phyloP scores from a whole-genome alignment of 495 filamentous ascomycete species.

The Daldinia decipiens region DNA sequence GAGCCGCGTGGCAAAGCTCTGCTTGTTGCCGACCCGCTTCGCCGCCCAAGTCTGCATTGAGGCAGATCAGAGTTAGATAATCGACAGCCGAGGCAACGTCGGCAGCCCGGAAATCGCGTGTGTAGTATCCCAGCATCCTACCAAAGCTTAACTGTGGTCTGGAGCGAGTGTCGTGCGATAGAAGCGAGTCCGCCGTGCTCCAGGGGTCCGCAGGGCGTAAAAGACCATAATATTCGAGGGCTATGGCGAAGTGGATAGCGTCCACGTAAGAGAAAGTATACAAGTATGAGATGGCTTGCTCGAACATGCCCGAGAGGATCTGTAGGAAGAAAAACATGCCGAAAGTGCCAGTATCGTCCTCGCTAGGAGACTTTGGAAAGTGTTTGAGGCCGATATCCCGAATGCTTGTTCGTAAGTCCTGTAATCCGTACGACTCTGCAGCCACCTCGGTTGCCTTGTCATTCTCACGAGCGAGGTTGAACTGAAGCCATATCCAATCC shows the following conservation, averaged over 20 bases:
- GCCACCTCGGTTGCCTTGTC: slow-evolving; percentile 84
- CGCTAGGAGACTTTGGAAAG: slow-evolving; percentile 74
- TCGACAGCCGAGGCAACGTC: slow-evolving; percentile 88
- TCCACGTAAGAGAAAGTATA: slow-evolving; percentile 89
- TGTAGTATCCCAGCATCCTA: slow-evolving; percentile 92
- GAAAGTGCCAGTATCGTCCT: slow-evolving; percentile 77
- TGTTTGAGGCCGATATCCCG: slow-evolving; percentile 88
- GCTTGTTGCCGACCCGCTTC: slow-evolving; percentile 79
- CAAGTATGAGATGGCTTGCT: slow-evolving; percentile 90
- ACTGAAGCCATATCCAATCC: slow-evolving; percentile 98
- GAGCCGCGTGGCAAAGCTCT: slow-evolving; percentile 86
- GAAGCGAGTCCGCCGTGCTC: slow-evolving; percentile 73
- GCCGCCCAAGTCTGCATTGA: slow-evolving; percentile 85
- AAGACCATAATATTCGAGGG: slow-evolving; percentile 89
- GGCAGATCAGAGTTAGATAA: slow-evolving; percentile 90
- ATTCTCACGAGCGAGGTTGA: slow-evolving; percentile 88
- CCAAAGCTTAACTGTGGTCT: slow-evolving; percentile 94
- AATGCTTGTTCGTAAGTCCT: slow-evolving; percentile 85
- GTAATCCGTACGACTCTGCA: slow-evolving; percentile 86
- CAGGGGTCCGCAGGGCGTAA: slow-evolving; percentile 82
- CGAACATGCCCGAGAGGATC: slow-evolving; percentile 91
- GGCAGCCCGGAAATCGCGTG: slow-evolving; percentile 89
- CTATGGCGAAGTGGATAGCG: slow-evolving; percentile 94
- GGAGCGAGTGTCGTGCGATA: slow-evolving; percentile 74
- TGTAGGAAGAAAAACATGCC: slow-evolving; percentile 94